Evolutionary conservation across 805 yeast genomes (phyloP).

Genomic region (Candida germanica): DNA sequence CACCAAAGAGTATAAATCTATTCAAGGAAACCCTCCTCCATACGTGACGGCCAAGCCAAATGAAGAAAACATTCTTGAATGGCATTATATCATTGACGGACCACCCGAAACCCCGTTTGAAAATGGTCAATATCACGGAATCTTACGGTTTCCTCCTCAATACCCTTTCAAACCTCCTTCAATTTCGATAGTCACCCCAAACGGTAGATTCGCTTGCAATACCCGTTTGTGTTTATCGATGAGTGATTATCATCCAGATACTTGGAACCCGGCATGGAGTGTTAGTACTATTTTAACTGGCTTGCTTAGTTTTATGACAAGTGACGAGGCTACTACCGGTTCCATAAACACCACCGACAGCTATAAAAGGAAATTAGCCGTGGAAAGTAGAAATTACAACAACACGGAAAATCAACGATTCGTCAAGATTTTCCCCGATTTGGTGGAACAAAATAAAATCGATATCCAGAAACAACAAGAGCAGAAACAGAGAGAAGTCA

Average conservation of each 20-base stretch:
- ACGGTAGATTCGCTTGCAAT: conserved; percentile 80
- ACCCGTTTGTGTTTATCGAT: conserved; percentile 84
- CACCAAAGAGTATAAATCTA: conserved; percentile 75
- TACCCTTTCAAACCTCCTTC: conserved; percentile 93
- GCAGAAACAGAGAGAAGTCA: conserved; percentile 11
- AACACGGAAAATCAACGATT: conserved; percentile 56
- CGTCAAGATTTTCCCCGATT: conserved; percentile 64
- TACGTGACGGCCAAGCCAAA: conserved; percentile 80
- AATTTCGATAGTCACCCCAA: conserved; percentile 85
- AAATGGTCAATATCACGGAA: conserved; percentile 87
- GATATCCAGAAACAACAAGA: conserved; percentile 24
- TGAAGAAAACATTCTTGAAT: conserved; percentile 82
- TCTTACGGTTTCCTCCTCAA: conserved; percentile 76
- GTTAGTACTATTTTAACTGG: conserved; percentile 88
- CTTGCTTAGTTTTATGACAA: conserved; percentile 86
- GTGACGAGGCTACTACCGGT: conserved; percentile 82
- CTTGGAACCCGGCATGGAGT: conserved; percentile 97
- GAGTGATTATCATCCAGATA: conserved; percentile 91
- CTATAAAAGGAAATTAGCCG: conserved; percentile 56
- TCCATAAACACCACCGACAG: conserved; percentile 63
- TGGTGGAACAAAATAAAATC: conserved; percentile 41
- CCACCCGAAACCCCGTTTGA: conserved; percentile 88
- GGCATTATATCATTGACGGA: conserved; percentile 92
- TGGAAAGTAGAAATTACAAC: conserved; percentile 59
- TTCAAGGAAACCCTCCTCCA: conserved; percentile 81